Percentiles rank a stretch among this genome's conserved stretches.
Evolutionary conservation across 768 basidiomycete species (phyloP).

Genomic region (Pleurotus pulmonarius): DNA sequence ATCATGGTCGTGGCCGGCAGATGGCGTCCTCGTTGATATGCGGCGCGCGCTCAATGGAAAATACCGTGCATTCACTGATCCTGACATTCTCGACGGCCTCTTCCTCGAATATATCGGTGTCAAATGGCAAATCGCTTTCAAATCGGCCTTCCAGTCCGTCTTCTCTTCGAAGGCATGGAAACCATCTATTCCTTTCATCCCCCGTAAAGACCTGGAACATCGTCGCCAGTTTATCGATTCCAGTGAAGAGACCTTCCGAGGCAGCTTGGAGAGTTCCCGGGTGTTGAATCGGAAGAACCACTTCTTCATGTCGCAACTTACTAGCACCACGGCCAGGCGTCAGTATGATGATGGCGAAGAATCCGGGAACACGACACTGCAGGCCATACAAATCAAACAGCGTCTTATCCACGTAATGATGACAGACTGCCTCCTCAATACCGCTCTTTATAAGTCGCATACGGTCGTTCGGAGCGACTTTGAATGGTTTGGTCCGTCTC

Average conservation of each 20-base stretch:
- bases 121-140: slow-evolving; percentile 37
- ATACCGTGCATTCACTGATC: slow-evolving; percentile 47
- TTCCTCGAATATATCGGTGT: slow-evolving; percentile 42
- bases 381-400: slow-evolving; percentile 29
- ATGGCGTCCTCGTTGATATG: slow-evolving; percentile 40
- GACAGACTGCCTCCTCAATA: slow-evolving; percentile 37
- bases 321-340: slow-evolving; percentile 4
- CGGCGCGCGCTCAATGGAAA: slow-evolving; percentile 45
- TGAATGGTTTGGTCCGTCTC: slow-evolving; percentile 40
- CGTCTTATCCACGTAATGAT: slow-evolving; percentile 36
- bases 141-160: slow-evolving; percentile 22
- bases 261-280: not conserved
- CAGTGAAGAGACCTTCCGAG: not conserved
- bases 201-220: slow-evolving; percentile 14
- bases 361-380: not conserved
- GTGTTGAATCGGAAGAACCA: not conserved
- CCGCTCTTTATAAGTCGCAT: slow-evolving; percentile 27
- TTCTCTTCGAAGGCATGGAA: slow-evolving; percentile 36
- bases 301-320: slow-evolving; percentile 10
- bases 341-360: slow-evolving; percentile 22
- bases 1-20: slow-evolving; percentile 40
- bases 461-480: slow-evolving; percentile 36
- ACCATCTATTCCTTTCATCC: slow-evolving; percentile 12
- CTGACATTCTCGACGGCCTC: slow-evolving; percentile 42
- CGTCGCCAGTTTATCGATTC: slow-evolving; percentile 17